Evolutionary conservation across 176 grass and related monocot genomes (phyloP).

Genomic region (Zea mays): Zm-B73-REFERENCE-NAM-5.0 NC_050103.1:141381001-141381500

Average conservation of each 20-base stretch:
- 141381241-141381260: neutral
- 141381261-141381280: neutral
- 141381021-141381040: no score
- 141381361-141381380: conserved; percentile 43
- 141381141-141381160: neutral
- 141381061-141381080: no score
- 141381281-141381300: conserved; percentile 23
- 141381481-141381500: conserved; percentile 95
- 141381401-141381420: neutral
- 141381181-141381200: no score
- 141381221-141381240: neutral
- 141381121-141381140: neutral
- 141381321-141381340: conserved; percentile 38
- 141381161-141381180: neutral
- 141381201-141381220: no score
- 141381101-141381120: neutral
- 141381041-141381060: no score
- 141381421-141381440: conserved; percentile 60
- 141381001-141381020: no score
- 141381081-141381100: no score
- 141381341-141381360: conserved; percentile 33
- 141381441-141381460: conserved; percentile 89
- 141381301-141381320: conserved; percentile 26
- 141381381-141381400: conserved; percentile 68
- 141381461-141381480: conserved; percentile 78